These are phyloP conservation scores for Mycena latifolia DNA, from an alignment of 768 basidiomycete genomes.

Conservation along the genomic window DNA sequence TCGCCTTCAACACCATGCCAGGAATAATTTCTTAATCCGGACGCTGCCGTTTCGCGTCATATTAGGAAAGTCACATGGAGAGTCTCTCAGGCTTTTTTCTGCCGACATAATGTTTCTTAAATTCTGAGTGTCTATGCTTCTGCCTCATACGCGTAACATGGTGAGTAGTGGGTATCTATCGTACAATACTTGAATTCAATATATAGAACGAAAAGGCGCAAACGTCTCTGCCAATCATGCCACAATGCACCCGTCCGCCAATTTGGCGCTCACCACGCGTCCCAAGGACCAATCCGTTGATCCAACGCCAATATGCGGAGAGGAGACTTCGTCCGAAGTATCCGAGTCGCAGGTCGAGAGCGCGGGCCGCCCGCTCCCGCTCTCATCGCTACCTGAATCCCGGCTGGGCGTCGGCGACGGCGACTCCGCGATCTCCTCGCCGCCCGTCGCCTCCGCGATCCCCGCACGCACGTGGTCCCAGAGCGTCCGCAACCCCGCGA, in stretches of 20 bases:
- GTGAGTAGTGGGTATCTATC: no score
- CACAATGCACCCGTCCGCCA: constrained; percentile 6
- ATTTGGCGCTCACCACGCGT: background rate
- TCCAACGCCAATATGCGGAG: background rate
- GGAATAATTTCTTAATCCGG: background rate
- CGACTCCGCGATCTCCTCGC: background rate
- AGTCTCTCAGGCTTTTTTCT: background rate
- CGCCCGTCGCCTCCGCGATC: background rate
- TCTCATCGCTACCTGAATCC: constrained; percentile 15
- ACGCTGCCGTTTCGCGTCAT: background rate
- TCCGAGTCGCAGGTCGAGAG: background rate
- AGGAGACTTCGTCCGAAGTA: constrained; percentile 1
- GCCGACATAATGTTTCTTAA: background rate
- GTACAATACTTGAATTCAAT: no score
- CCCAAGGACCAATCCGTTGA: background rate
- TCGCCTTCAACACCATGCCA: background rate
- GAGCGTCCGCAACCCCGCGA: constrained; percentile 38
- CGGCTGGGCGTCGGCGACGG: constrained; percentile 17
- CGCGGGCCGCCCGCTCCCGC: background rate
- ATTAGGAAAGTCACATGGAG: background rate
- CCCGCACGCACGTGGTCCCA: constrained; percentile 34
- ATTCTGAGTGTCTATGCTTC: no score
- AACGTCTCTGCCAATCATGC: no score
- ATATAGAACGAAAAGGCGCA: no score
- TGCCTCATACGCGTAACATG: no score